These are phyloP conservation scores for Trichoderma sp. DNA, from an alignment of 2,329 filamentous ascomycete genomes.

Conservation along the genomic window DNA sequence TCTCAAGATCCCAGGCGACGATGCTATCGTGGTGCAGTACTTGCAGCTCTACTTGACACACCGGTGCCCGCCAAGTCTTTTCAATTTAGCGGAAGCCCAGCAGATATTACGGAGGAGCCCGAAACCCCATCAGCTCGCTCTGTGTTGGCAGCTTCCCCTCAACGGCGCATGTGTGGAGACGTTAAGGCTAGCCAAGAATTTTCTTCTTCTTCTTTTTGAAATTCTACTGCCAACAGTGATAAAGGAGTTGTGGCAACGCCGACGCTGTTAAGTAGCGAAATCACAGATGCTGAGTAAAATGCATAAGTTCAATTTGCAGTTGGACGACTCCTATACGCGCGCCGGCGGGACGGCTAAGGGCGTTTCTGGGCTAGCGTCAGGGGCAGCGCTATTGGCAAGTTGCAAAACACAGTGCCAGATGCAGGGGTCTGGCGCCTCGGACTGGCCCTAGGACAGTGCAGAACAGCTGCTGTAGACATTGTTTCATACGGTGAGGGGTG, in stretches of 20 bases:
- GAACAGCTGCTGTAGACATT: not conserved
- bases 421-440: conserved; percentile 2
- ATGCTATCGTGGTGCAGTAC: not conserved
- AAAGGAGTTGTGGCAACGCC: not conserved
- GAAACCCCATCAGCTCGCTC: conserved; percentile 11
- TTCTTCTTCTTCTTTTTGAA: not conserved
- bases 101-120: conserved; percentile 5
- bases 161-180: not conserved
- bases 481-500: conserved; percentile 16
- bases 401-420: conserved; percentile 18
- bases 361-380: conserved; percentile 32
- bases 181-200: not conserved
- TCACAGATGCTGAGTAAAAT: not conserved
- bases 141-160: not conserved
- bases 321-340: conserved; percentile 9
- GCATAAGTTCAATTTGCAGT: conserved; percentile 4
- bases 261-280: not conserved
- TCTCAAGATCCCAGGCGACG: not conserved
- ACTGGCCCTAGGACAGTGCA: not conserved
- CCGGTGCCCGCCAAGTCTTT: conserved; percentile 14
- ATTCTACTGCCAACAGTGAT: not conserved
- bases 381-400: conserved; percentile 27
- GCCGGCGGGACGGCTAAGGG: conserved; percentile 27
- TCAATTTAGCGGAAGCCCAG: not conserved
- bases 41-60: conserved; percentile 16